phyloP scores from a whole-genome alignment of 1,284 basidiomycete species.

The Rhodotorula sp. region DNA sequence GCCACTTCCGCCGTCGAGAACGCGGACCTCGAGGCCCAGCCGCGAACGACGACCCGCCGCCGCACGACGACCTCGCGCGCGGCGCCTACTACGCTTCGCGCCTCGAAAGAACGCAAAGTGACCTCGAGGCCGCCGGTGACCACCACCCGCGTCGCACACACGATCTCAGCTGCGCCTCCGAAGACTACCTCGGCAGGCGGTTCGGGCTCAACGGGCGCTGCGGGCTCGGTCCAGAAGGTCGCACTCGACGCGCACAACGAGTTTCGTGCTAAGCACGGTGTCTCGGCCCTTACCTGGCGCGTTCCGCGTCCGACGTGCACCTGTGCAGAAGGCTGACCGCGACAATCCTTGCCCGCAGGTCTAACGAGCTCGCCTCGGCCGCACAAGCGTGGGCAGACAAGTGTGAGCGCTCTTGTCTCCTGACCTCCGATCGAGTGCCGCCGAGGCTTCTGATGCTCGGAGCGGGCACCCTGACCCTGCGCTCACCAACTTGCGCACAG shows the following conservation, averaged over 20 bases:
- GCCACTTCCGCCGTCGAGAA: background rate
- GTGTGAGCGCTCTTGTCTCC: slow-evolving; percentile 3
- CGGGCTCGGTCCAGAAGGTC: slow-evolving; percentile 5
- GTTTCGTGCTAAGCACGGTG: slow-evolving; percentile 23
- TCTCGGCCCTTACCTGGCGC: slow-evolving; percentile 21
- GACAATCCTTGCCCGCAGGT: background rate
- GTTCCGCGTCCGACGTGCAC: background rate
- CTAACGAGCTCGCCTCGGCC: slow-evolving; percentile 14
- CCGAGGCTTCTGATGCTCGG: no score
- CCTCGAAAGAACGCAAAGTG: background rate
- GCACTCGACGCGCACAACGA: slow-evolving; percentile 31
- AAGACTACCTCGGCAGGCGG: background rate
- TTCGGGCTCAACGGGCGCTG: background rate
- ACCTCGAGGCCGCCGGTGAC: background rate
- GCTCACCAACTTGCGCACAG: background rate
- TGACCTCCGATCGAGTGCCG: background rate
- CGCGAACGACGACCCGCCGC: background rate
- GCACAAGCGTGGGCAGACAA: slow-evolving; percentile 35
- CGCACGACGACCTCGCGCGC: background rate
- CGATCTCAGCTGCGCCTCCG: background rate
- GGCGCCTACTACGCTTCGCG: background rate
- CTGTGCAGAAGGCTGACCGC: no score
- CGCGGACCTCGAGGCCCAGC: background rate
- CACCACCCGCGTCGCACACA: background rate
- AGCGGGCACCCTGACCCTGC: background rate